Evolutionary conservation across 306 rosid species (phyloP).

Genomic region (Prosopis cineraria): DNA sequence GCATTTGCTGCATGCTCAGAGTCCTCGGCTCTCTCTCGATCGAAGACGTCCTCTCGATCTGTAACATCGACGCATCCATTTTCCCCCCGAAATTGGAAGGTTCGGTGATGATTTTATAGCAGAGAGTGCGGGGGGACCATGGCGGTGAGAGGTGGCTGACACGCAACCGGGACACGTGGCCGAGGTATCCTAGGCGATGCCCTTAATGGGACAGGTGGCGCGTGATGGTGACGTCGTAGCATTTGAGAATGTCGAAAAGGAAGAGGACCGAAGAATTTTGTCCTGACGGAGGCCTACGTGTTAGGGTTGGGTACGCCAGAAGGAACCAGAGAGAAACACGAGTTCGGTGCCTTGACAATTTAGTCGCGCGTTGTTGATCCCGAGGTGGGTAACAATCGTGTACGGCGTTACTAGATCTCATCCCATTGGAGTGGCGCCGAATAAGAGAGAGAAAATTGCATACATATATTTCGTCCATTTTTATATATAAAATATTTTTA

Average conservation of each 20-base stretch:
- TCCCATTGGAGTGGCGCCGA: not conserved
- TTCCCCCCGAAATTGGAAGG: not conserved
- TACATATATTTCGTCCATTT: too few species aligned
- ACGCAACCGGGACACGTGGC: slow-evolving; percentile 43
- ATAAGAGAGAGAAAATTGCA: too few species aligned
- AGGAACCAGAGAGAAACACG: slow-evolving; percentile 8
- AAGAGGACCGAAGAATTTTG: not conserved
- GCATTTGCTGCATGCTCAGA: slow-evolving; percentile 55
- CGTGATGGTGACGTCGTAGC: not conserved
- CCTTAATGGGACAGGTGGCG: slow-evolving; percentile 37
- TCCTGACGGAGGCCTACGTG: slow-evolving; percentile 22
- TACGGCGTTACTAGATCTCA: not conserved
- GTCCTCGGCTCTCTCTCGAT: slow-evolving; percentile 85
- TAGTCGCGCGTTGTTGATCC: not conserved
- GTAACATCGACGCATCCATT: slow-evolving; percentile 39
- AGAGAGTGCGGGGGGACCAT: not conserved
- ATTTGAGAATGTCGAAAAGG: not conserved
- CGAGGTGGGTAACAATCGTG: slow-evolving; percentile 28
- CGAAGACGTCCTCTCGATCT: slow-evolving; percentile 64
- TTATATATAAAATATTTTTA: too few species aligned
- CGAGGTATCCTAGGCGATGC: not conserved
- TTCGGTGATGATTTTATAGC: not conserved
- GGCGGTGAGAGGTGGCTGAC: slow-evolving; percentile 3
- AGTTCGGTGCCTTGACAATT: not conserved
- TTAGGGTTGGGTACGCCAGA: not conserved